Evolutionary conservation across 306 rosid species (phyloP).

Genomic region (Pyrus bretschneideri): DNA sequence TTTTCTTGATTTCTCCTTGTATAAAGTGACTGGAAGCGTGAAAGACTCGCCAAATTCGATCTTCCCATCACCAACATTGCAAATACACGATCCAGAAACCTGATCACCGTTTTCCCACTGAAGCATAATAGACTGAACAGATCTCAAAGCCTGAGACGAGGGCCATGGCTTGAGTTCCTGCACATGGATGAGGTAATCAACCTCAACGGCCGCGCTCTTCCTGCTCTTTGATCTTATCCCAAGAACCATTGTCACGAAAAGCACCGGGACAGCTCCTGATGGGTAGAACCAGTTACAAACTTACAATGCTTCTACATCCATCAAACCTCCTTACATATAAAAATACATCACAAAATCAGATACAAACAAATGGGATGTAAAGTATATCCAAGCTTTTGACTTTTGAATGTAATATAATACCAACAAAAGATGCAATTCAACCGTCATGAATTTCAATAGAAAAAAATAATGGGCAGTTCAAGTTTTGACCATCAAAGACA

Average conservation of each 20-base stretch:
- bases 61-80: slow-evolving; percentile 32
- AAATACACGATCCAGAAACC: slow-evolving; percentile 35
- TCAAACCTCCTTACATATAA: slow-evolving; percentile 28
- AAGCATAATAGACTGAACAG: slow-evolving; percentile 47
- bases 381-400: neutral
- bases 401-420: neutral
- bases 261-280: slow-evolving; percentile 14
- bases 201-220: slow-evolving; percentile 42
- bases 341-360: slow-evolving; percentile 11
- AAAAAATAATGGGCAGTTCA: neutral
- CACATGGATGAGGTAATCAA: slow-evolving; percentile 51
- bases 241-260: slow-evolving; percentile 51
- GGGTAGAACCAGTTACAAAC: neutral
- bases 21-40: slow-evolving; percentile 40
- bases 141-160: slow-evolving; percentile 43
- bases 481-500: neutral
- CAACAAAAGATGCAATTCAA: neutral
- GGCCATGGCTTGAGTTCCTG: slow-evolving; percentile 83
- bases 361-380: neutral
- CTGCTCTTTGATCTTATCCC: slow-evolving; percentile 66
- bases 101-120: slow-evolving; percentile 72
- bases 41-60: slow-evolving; percentile 50
- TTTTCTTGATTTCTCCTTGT: slow-evolving; percentile 49
- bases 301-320: slow-evolving; percentile 16
- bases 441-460: neutral